A percentile compares a stretch with the other conserved stretches of the same genome.
Conservation (phyloP, 495 filamentous ascomycete species). For the Immersiella caudata region DNA sequence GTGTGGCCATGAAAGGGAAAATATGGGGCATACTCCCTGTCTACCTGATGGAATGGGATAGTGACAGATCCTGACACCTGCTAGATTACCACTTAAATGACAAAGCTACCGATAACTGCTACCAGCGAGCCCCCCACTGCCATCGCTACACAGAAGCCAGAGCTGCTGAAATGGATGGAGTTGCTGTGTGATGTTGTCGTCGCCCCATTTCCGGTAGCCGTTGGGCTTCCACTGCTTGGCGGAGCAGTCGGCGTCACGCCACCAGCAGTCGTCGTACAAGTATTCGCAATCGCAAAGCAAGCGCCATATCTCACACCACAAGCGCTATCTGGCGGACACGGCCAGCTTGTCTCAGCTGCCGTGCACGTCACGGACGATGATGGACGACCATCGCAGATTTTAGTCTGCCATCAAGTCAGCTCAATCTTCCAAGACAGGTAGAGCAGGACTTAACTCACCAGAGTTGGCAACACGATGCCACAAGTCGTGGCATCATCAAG, state of each 20-base stretch:
- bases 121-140: not conserved
- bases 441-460: not conserved
- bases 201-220: not conserved
- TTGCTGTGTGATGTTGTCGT: not conserved
- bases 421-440: not conserved
- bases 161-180: not conserved
- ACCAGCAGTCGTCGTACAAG: not conserved
- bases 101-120: not conserved
- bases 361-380: not conserved
- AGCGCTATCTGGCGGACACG: conserved; percentile 2
- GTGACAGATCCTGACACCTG: no score
- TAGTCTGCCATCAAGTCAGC: conserved; percentile 3
- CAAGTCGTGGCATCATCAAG: conserved; percentile 12
- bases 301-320: conserved; percentile 8
- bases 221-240: not conserved
- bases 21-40: no score
- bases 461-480: conserved; percentile 3
- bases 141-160: not conserved
- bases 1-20: no score
- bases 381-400: not conserved
- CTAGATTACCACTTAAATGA: not conserved
- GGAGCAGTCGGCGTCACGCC: conserved; percentile 3
- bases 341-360: not conserved
- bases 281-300: not conserved
- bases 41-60: no score